phyloP scores from a whole-genome alignment of 2,329 filamentous ascomycete genomes.

The Scytalidium lignicola region DNA sequence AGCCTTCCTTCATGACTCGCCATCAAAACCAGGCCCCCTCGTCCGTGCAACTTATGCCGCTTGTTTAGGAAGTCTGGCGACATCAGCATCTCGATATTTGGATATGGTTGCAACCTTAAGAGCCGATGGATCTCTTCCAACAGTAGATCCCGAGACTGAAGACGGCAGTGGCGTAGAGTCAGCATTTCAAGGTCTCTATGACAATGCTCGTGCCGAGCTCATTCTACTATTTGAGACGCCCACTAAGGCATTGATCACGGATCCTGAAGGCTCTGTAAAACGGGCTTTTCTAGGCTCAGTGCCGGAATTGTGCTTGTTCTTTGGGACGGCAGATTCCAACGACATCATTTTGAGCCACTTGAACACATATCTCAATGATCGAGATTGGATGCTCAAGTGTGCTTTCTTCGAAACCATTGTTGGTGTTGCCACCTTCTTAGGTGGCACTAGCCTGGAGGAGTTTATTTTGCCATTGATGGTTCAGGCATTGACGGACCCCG shows the following conservation, averaged over 20 bases:
- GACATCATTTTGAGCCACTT: conserved; percentile 95
- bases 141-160: conserved; percentile 75
- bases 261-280: conserved; percentile 77
- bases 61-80: conserved; percentile 82
- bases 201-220: conserved; percentile 78
- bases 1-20: conserved; percentile 47
- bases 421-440: conserved; percentile 85
- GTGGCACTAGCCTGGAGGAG: conserved; percentile 83
- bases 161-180: conserved; percentile 61
- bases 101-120: conserved; percentile 87
- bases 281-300: conserved; percentile 90
- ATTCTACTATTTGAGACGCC: conserved; percentile 81
- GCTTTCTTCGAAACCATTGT: conserved; percentile 96
- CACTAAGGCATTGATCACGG: conserved; percentile 84
- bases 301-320: conserved; percentile 88
- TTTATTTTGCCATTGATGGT: conserved; percentile 96
- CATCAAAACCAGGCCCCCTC: conserved; percentile 56
- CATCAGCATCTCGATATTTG: conserved; percentile 77
- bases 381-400: conserved; percentile 93
- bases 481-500: conserved; percentile 85
- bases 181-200: conserved; percentile 78
- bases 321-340: conserved; percentile 84
- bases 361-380: conserved; percentile 94
- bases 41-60: conserved; percentile 90
- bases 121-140: conserved; percentile 74